Conservation (phyloP, 345 rosid genomes). For the Lagerstroemia speciosa region DNA sequence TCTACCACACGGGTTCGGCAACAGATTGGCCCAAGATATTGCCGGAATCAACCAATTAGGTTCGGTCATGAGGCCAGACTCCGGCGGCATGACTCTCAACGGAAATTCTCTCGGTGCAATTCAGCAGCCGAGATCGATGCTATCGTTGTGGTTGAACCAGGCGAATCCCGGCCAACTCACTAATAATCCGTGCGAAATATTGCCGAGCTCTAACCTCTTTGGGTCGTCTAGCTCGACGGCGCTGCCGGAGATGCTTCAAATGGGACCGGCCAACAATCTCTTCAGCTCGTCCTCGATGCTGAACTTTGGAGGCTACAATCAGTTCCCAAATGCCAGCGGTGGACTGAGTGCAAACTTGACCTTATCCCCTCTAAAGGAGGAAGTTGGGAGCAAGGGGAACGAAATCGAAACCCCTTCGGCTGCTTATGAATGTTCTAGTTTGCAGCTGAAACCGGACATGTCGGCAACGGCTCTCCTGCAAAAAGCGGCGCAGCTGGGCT, state of each 20-base stretch:
- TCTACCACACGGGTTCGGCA: conserved; percentile 1
- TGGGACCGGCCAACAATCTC: background rate
- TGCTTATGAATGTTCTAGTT: background rate
- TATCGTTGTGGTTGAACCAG: conserved; percentile 5
- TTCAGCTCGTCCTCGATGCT: background rate
- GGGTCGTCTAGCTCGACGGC: conserved; percentile 1
- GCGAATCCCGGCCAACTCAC: background rate
- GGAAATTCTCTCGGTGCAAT: background rate
- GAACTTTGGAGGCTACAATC: conserved; percentile 9
- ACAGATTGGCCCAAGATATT: background rate
- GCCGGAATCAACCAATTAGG: conserved; percentile 1
- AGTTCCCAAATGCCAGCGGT: conserved; percentile 19
- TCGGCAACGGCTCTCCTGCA: conserved; percentile 81
- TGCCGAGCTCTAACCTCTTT: conserved; percentile 2
- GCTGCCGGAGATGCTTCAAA: conserved; percentile 1
- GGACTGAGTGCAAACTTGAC: conserved; percentile 15
- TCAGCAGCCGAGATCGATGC: background rate
- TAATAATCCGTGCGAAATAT: background rate
- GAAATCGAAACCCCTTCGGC: background rate
- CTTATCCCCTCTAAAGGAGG: conserved; percentile 11
- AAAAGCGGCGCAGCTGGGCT: conserved; percentile 81
- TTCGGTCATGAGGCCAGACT: background rate
- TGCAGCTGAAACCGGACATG: conserved; percentile 33
- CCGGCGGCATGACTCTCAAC: background rate
- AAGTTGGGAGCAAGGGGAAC: background rate